A percentile compares a stretch with the other conserved stretches of the same genome.
Evolutionary conservation across 2,329 filamentous ascomycete genomes (phyloP).

Genomic region (Cadophora sp.): DNA sequence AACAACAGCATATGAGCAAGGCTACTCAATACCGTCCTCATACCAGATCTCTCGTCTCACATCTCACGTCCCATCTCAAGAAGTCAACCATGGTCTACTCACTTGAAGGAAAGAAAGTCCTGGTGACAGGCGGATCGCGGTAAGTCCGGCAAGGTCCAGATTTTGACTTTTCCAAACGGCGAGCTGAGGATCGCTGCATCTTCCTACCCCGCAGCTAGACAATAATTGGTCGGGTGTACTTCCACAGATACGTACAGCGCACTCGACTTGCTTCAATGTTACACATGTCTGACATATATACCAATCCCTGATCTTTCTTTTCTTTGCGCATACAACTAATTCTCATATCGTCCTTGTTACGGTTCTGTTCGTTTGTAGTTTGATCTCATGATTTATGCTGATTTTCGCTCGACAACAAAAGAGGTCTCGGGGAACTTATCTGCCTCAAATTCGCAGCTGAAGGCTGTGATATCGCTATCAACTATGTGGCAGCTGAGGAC

Average conservation of each 20-base stretch:
- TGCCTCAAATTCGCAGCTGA: conserved; percentile 66
- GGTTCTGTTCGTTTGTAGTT: not conserved
- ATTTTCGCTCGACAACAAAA: conserved; percentile 40
- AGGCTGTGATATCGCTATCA: conserved; percentile 69
- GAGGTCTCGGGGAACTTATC: conserved; percentile 68
- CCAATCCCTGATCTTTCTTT: too few relatives aligned
- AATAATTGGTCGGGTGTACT: not conserved
- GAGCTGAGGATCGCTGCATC: not conserved
- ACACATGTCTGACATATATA: too few relatives aligned
- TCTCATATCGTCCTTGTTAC: not conserved
- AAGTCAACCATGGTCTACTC: conserved; percentile 62
- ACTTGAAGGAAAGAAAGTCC: conserved; percentile 65
- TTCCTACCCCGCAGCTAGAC: not conserved
- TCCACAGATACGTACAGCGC: not conserved
- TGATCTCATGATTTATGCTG: too few relatives aligned
- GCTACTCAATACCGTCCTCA: not conserved
- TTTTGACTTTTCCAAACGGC: conserved; percentile 3
- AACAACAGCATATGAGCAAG: conserved; percentile 7
- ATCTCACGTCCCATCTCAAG: not conserved
- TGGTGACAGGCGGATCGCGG: conserved; percentile 70
- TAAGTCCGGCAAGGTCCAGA: conserved; percentile 47
- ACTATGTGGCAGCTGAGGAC: conserved; percentile 64
- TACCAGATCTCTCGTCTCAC: too few relatives aligned
- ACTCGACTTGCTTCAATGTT: not conserved
- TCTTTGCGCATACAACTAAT: not conserved